A percentile compares a stretch with the other conserved stretches of the same genome.
phyloP scores from a whole-genome alignment of 2,329 filamentous ascomycete genomes.

The Metarhizium sp. region DNA sequence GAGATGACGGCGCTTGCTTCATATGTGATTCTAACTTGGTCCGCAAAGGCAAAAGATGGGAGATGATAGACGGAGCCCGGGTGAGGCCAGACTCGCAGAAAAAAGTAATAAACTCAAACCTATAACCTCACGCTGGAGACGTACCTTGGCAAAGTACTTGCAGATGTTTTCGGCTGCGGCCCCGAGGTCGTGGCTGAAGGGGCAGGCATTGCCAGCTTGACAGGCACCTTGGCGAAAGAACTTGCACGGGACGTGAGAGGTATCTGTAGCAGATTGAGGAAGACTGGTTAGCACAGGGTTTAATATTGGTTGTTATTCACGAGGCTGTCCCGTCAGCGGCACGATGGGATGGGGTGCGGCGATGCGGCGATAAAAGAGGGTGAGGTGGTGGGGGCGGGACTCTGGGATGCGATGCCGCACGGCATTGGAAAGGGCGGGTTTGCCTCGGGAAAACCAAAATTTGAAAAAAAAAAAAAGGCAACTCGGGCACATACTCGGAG shows the following conservation, averaged over 20 bases:
- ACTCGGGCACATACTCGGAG: conserved; percentile 37
- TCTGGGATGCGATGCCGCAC: not conserved
- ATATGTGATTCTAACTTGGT: too few species aligned
- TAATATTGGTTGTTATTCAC: not conserved
- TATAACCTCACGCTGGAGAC: conserved; percentile 12
- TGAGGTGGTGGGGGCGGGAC: conserved; percentile 6
- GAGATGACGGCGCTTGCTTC: too few species aligned
- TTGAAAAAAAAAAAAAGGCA: not conserved
- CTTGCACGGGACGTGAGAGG: conserved; percentile 96
- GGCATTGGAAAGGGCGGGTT: too few species aligned
- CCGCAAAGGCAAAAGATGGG: too few species aligned
- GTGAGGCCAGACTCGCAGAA: too few species aligned
- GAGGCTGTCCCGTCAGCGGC: too few species aligned
- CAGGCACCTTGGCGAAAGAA: conserved; percentile 96
- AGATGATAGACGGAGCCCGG: too few species aligned
- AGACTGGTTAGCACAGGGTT: not conserved
- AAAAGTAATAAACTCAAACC: not conserved
- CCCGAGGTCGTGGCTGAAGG: conserved; percentile 90
- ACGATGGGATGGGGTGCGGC: not conserved
- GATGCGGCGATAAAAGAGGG: conserved; percentile 1
- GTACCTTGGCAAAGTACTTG: conserved; percentile 98
- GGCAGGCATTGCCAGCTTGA: conserved; percentile 91
- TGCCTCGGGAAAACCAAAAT: too few species aligned
- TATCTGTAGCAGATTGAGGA: conserved; percentile 48
- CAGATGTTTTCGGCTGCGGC: conserved; percentile 79